Percentiles rank a stretch among this genome's conserved stretches.
phyloP scores from a whole-genome alignment of 306 rosid genomes.

The Canavalia ensiformis region DNA sequence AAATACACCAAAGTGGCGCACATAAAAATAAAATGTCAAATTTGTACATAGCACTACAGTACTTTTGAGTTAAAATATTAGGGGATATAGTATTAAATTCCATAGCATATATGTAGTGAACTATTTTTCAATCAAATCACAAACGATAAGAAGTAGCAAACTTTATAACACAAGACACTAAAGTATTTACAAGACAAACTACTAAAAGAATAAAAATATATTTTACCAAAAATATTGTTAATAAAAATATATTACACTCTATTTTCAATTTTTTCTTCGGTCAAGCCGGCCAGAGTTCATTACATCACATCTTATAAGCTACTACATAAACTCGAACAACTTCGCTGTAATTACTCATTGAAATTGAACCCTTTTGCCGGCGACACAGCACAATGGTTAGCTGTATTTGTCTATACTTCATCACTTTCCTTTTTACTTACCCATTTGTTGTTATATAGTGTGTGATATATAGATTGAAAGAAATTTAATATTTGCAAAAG shows the following conservation, averaged over 20 bases:
- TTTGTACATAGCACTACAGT: background rate
- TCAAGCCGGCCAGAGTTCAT: background rate
- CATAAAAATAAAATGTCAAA: background rate
- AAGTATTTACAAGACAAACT: background rate
- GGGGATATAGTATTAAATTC: background rate
- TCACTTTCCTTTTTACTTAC: background rate
- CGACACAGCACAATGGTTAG: conserved; percentile 58
- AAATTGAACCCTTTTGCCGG: conserved; percentile 59
- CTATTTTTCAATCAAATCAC: too few species aligned
- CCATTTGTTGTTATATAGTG: conserved; percentile 5
- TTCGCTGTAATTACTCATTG: conserved; percentile 10
- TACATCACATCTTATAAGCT: background rate
- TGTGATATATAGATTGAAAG: conserved; percentile 2
- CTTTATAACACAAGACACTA: background rate
- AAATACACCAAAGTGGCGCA: too few species aligned
- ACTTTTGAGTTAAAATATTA: background rate
- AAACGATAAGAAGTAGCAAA: too few species aligned
- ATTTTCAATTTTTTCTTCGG: background rate
- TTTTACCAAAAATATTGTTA: background rate
- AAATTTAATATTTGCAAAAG: conserved; percentile 1
- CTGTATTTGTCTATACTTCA: conserved; percentile 46
- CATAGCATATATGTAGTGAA: too few species aligned
- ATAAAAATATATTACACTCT: background rate
- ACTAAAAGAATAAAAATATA: background rate
- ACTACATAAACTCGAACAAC: background rate